phyloP scores from a whole-genome alignment of 768 basidiomycete species.

The Russula virescens region DNA sequence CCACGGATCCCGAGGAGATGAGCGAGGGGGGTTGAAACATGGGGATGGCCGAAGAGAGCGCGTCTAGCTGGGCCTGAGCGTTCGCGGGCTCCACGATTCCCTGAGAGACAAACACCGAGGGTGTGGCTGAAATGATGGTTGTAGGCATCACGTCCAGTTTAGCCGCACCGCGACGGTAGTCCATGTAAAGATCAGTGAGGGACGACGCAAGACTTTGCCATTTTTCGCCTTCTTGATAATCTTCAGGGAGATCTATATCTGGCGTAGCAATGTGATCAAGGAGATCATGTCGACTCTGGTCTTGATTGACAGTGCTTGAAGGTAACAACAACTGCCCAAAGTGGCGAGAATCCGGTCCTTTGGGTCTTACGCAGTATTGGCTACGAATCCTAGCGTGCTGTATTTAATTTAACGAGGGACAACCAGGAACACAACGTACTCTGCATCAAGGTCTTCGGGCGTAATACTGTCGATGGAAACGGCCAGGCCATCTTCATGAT shows the following conservation, averaged over 20 bases:
- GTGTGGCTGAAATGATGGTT: slow-evolving; percentile 22
- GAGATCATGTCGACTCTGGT: slow-evolving; percentile 47
- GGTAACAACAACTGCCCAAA: neutral
- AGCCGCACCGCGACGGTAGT: slow-evolving; percentile 44
- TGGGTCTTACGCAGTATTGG: slow-evolving; percentile 3
- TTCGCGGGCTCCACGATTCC: neutral
- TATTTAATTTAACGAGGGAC: neutral
- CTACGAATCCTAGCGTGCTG: neutral
- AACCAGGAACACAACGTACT: slow-evolving; percentile 5
- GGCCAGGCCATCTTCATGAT: neutral
- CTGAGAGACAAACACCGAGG: slow-evolving; percentile 2
- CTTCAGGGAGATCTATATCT: slow-evolving; percentile 13
- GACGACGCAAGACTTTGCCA: slow-evolving; percentile 14
- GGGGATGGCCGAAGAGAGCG: slow-evolving; percentile 1
- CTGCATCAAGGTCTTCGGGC: slow-evolving; percentile 6
- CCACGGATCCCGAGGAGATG: neutral
- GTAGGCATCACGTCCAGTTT: slow-evolving; percentile 41
- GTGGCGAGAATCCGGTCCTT: slow-evolving; percentile 1
- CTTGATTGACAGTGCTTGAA: slow-evolving; percentile 12
- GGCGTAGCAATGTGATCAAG: slow-evolving; percentile 12
- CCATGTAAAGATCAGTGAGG: slow-evolving; percentile 24
- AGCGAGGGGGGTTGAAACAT: neutral
- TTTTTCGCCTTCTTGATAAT: slow-evolving; percentile 1
- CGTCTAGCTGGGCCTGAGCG: slow-evolving; percentile 3
- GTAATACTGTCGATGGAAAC: neutral